Percentiles rank a stretch among this genome's conserved stretches.
These are phyloP conservation scores for Kalmusia sp. DNA, from an alignment of 2,329 filamentous ascomycete genomes.

Conservation along the genomic window DNA sequence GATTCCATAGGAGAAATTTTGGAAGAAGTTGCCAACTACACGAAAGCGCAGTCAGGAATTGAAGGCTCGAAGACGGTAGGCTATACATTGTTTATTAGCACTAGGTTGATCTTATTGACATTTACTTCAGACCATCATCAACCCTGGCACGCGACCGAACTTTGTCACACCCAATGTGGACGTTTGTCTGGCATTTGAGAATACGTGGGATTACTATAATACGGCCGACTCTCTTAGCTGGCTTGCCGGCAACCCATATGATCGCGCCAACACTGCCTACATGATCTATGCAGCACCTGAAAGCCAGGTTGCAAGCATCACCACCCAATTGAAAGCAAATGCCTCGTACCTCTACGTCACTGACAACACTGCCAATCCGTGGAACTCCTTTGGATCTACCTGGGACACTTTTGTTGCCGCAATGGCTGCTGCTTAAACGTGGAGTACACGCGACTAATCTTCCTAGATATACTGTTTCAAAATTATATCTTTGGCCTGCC, in stretches of 20 bases:
- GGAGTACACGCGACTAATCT: too few species aligned
- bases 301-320: background rate
- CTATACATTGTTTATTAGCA: background rate
- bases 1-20: background rate
- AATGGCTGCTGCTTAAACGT: background rate
- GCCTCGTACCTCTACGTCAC: slow-evolving; percentile 3
- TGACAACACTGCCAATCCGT: background rate
- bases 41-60: background rate
- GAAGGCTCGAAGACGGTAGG: background rate
- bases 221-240: background rate
- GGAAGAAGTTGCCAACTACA: background rate
- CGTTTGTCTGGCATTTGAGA: background rate
- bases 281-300: background rate
- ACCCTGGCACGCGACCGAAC: slow-evolving; percentile 3
- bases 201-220: background rate
- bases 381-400: background rate
- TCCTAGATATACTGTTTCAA: too few species aligned
- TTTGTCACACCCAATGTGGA: slow-evolving; percentile 3
- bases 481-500: too few species aligned
- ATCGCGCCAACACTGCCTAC: background rate
- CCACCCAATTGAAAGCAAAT: background rate
- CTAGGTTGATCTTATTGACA: background rate
- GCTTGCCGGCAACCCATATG: slow-evolving; percentile 4
- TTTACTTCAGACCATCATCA: background rate
- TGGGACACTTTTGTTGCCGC: slow-evolving; percentile 3